Conservation (phyloP, 192 early-diverging fungal genomes). For the Backusella macrospora region DNA sequence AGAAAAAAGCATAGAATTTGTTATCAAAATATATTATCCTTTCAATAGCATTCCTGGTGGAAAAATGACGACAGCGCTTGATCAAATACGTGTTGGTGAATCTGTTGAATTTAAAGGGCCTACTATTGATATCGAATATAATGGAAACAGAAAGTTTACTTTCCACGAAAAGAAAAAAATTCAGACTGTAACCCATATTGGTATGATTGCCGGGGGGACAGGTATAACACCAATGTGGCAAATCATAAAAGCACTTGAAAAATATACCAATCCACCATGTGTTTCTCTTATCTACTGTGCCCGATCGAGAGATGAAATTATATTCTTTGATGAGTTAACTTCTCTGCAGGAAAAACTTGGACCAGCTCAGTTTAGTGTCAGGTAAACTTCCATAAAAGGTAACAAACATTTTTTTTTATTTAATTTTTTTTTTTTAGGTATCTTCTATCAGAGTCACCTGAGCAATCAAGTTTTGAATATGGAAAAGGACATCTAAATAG, state of each 20-base stretch:
- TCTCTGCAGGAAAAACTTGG: constrained; percentile 55
- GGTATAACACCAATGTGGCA: constrained; percentile 87
- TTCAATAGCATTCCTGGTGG: constrained; percentile 49
- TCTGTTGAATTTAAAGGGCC: constrained; percentile 83
- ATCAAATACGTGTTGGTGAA: constrained; percentile 72
- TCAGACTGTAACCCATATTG: constrained; percentile 63
- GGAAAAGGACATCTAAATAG: background rate
- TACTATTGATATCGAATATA: constrained; percentile 69
- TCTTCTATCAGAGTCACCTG: background rate
- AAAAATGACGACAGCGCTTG: constrained; percentile 66
- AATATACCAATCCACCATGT: constrained; percentile 67
- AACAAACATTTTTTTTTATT: background rate
- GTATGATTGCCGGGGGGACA: constrained; percentile 86
- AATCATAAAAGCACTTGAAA: constrained; percentile 71
- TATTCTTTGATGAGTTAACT: constrained; percentile 72
- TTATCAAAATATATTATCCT: constrained; percentile 76
- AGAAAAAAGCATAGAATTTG: constrained; percentile 73
- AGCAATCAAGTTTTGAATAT: background rate
- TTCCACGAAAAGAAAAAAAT: background rate
- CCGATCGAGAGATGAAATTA: constrained; percentile 75
- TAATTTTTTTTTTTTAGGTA: background rate
- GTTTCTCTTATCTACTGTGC: constrained; percentile 80
- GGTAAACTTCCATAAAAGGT: background rate
- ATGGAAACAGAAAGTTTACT: constrained; percentile 39
- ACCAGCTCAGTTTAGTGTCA: constrained; percentile 65